Evolutionary conservation across 2,329 filamentous ascomycete species (phyloP).

Genomic region (Colletotrichum falcatum): DNA sequence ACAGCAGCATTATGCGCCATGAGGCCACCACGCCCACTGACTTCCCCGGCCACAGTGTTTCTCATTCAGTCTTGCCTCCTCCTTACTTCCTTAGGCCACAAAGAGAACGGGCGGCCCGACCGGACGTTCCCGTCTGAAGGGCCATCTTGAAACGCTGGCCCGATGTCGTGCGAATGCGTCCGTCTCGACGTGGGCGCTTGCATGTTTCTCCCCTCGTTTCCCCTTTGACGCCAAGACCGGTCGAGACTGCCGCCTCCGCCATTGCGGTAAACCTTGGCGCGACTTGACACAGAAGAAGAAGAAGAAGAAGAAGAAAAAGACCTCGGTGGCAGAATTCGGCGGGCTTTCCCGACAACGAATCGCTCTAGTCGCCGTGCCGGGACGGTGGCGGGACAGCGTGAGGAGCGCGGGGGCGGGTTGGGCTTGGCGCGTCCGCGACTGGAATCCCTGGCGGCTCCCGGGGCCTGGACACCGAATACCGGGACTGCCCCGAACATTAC

Average conservation of each 20-base stretch:
- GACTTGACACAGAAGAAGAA: neutral
- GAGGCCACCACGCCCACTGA: neutral
- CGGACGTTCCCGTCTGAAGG: constrained; percentile 34
- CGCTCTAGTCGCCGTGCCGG: neutral
- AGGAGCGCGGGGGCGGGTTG: neutral
- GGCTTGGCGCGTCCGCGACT: neutral
- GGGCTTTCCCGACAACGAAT: neutral
- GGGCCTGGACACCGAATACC: constrained; percentile 27
- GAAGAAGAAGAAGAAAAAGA: no score
- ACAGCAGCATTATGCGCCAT: neutral
- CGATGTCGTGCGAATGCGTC: neutral
- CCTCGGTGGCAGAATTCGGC: neutral
- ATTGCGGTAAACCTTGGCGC: constrained; percentile 5
- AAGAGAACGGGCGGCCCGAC: constrained; percentile 11
- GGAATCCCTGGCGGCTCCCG: constrained; percentile 4
- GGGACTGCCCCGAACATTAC: neutral
- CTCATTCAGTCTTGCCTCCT: neutral
- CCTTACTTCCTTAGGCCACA: neutral
- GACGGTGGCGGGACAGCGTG: neutral
- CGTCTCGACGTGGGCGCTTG: constrained; percentile 17
- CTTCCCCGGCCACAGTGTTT: neutral
- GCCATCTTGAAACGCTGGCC: constrained; percentile 29
- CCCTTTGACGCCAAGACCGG: constrained; percentile 22
- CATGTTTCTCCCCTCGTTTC: constrained; percentile 20
- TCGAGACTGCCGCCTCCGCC: constrained; percentile 6